Evolutionary conservation across 23 red algal genomes (phyloP).

Genomic region (Gracilaria caudata): DNA sequence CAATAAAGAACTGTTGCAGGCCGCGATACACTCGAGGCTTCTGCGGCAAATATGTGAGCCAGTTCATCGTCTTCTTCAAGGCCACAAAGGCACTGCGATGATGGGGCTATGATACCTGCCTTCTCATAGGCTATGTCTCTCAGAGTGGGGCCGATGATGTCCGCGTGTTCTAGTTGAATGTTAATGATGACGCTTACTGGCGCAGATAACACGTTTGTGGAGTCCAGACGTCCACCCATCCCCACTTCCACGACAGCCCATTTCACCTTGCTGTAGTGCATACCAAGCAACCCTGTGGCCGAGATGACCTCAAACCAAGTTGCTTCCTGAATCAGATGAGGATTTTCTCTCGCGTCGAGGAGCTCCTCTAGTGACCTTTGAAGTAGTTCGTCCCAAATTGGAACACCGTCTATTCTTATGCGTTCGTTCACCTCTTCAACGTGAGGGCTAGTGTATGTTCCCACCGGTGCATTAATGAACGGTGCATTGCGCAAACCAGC

Average conservation of each 20-base stretch:
- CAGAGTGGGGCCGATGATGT: constrained; percentile 89
- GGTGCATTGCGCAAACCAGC: constrained; percentile 51
- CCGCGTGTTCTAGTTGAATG: constrained; percentile 88
- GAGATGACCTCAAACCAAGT: constrained; percentile 96
- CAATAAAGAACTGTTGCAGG: constrained; percentile 57
- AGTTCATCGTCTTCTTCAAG: constrained; percentile 33
- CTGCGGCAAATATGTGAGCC: constrained; percentile 50
- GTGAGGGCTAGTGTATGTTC: constrained; percentile 90
- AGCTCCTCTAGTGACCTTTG: constrained; percentile 60
- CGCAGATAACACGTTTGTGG: constrained; percentile 84
- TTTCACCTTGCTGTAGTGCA: constrained; percentile 61
- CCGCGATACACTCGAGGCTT: constrained; percentile 6
- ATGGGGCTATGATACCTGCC: constrained; percentile 85
- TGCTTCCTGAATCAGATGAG: constrained; percentile 24
- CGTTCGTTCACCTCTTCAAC: constrained; percentile 95
- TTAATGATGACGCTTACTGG: constrained; percentile 88
- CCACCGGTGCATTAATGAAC: constrained; percentile 38
- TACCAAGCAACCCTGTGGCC: constrained; percentile 75
- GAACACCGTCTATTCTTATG: constrained; percentile 75
- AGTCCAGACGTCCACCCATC: constrained; percentile 89
- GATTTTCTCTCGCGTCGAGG: constrained; percentile 42
- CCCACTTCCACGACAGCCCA: constrained; percentile 95
- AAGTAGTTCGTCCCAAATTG: constrained; percentile 82
- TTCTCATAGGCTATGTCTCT: constrained; percentile 96
- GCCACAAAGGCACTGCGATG: constrained; percentile 57